Evolutionary conservation across 2,329 filamentous ascomycete species (phyloP).

Genomic region (Curvularia sp.): DNA sequence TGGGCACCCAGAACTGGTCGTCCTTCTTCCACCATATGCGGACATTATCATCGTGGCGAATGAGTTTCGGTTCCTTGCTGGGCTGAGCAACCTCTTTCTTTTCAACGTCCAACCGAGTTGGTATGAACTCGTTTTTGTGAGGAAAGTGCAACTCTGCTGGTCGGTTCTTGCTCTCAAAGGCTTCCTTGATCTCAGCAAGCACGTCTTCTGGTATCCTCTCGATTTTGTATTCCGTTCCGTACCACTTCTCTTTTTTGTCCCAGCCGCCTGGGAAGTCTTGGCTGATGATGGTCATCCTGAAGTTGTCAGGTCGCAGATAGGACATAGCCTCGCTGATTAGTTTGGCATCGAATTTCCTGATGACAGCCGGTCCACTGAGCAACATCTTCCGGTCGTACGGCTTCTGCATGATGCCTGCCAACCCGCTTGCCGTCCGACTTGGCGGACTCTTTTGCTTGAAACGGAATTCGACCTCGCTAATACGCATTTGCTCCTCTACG

Average conservation of each 20-base stretch:
- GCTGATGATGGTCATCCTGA: conserved; percentile 82
- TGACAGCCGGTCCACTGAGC: conserved; percentile 76
- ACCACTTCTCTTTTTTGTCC: conserved; percentile 94
- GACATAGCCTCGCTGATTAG: conserved; percentile 76
- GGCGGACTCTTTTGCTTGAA: conserved; percentile 93
- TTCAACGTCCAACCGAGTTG: conserved; percentile 89
- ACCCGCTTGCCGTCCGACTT: conserved; percentile 84
- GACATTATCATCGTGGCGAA: conserved; percentile 81
- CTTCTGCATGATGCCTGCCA: conserved; percentile 90
- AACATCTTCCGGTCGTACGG: conserved; percentile 86
- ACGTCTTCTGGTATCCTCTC: conserved; percentile 81
- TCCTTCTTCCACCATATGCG: conserved; percentile 98
- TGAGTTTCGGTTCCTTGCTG: conserved; percentile 75
- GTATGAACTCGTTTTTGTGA: conserved; percentile 94
- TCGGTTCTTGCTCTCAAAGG: conserved; percentile 66
- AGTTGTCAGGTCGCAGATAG: conserved; percentile 84
- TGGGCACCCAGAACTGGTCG: conserved; percentile 97
- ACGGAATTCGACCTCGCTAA: conserved; percentile 92
- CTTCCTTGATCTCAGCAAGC: conserved; percentile 71
- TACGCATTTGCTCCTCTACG: conserved; percentile 86
- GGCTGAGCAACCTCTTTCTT: conserved; percentile 87
- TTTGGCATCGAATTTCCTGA: conserved; percentile 81
- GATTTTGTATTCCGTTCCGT: conserved; percentile 89
- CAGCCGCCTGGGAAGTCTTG: conserved; percentile 83
- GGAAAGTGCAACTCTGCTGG: conserved; percentile 81